Conservation (phyloP, 495 filamentous ascomycete species). For the Daldinia childiae region DNA sequence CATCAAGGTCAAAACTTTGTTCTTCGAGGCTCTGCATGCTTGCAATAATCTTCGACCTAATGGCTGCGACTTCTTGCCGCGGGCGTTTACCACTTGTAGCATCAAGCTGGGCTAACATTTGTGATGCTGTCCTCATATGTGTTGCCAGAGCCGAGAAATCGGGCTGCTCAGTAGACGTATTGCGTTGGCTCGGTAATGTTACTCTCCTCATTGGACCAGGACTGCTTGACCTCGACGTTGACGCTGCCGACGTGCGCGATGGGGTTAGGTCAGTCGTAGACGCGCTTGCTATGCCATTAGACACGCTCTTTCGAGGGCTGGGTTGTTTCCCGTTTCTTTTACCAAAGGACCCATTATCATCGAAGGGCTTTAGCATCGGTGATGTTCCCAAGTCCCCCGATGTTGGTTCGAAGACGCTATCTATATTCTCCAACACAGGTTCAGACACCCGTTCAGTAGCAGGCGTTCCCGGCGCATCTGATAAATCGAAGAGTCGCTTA, state of each 20-base stretch:
- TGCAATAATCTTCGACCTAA: constrained; percentile 79
- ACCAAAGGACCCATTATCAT: constrained; percentile 48
- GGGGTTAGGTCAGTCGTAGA: constrained; percentile 63
- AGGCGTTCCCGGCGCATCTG: constrained; percentile 56
- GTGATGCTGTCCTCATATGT: constrained; percentile 80
- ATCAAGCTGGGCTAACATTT: constrained; percentile 81
- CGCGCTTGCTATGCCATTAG: constrained; percentile 64
- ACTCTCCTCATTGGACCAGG: constrained; percentile 63
- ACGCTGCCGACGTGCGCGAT: constrained; percentile 64
- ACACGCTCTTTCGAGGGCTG: constrained; percentile 53
- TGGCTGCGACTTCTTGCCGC: constrained; percentile 75
- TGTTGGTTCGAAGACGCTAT: constrained; percentile 79
- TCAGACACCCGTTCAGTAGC: constrained; percentile 51
- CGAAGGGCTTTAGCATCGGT: constrained; percentile 65
- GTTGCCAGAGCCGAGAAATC: constrained; percentile 79
- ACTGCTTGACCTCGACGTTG: constrained; percentile 68
- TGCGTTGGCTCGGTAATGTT: constrained; percentile 56
- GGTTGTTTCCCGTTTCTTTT: constrained; percentile 39
- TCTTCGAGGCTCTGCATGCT: constrained; percentile 87
- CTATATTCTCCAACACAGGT: constrained; percentile 54
- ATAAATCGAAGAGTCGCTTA: constrained; percentile 75
- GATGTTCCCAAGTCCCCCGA: constrained; percentile 76
- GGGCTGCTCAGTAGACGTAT: constrained; percentile 64
- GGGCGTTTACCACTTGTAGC: constrained; percentile 76
- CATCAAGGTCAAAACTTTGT: constrained; percentile 74